phyloP scores from a whole-genome alignment of 1,139 yeast species.

The Sugiyamaella xylanicola region DNA sequence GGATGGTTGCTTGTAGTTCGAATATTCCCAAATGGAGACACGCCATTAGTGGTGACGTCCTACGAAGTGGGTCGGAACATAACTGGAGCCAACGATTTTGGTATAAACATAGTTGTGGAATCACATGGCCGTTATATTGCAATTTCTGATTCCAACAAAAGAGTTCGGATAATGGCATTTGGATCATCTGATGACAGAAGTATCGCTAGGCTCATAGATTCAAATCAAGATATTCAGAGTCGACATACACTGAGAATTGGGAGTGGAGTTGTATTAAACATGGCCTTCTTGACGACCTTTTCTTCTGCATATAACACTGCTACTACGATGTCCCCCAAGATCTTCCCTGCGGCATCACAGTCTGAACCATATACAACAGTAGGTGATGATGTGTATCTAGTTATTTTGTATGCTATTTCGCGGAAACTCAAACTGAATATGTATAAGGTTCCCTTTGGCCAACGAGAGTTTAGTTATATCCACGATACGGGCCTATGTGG shows the following conservation, averaged over 20 bases:
- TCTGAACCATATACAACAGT: neutral
- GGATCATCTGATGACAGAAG: slow-evolving; percentile 5
- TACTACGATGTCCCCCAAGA: neutral
- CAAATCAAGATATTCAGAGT: slow-evolving; percentile 1
- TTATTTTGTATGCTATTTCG: slow-evolving; percentile 7
- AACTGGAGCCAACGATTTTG: slow-evolving; percentile 13
- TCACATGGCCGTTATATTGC: slow-evolving; percentile 12
- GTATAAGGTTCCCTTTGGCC: slow-evolving; percentile 18
- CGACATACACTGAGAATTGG: slow-evolving; percentile 11
- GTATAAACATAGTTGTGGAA: slow-evolving; percentile 8
- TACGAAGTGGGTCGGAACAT: slow-evolving; percentile 4
- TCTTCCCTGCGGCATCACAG: neutral
- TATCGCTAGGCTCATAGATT: neutral
- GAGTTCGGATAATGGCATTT: slow-evolving; percentile 12
- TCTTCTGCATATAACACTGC: neutral
- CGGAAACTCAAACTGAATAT: slow-evolving; percentile 15
- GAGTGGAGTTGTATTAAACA: slow-evolving; percentile 9
- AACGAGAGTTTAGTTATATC: slow-evolving; percentile 7
- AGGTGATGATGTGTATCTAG: slow-evolving; percentile 12
- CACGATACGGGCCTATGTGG: slow-evolving; percentile 18
- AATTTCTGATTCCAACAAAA: slow-evolving; percentile 9
- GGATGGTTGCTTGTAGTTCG: slow-evolving; percentile 23
- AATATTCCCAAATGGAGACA: slow-evolving; percentile 13
- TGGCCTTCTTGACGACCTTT: slow-evolving; percentile 8
- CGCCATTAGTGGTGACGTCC: slow-evolving; percentile 14